Evolutionary conservation across 2,329 filamentous ascomycete species (phyloP).

Genomic region (Cladorrhinum sp.): DNA sequence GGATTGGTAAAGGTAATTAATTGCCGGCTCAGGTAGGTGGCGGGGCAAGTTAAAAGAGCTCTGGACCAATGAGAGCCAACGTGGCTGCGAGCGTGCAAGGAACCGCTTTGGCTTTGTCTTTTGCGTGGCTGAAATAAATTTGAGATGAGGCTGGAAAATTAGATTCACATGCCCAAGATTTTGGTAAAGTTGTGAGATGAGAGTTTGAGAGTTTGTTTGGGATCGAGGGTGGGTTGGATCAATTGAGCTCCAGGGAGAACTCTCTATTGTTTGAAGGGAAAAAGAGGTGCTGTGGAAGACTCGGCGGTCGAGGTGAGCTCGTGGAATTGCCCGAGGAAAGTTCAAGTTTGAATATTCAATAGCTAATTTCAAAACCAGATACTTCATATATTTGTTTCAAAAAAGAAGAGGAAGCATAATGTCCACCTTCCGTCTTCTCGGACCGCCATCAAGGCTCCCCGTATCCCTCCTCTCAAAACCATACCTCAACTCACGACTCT

Average conservation of each 20-base stretch:
- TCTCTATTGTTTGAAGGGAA: not conserved
- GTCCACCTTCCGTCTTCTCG: conserved; percentile 14
- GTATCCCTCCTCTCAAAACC: conserved; percentile 5
- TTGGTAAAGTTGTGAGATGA: not conserved
- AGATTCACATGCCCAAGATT: not conserved
- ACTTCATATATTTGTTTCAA: not conserved
- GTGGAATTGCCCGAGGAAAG: not conserved
- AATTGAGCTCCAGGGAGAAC: not conserved
- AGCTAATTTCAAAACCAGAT: not conserved
- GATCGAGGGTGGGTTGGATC: not conserved
- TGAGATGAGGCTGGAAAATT: conserved; percentile 8
- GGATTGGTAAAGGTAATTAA: conserved; percentile 4
- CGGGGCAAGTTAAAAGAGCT: not conserved
- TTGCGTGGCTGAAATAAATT: conserved; percentile 14
- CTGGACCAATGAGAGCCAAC: not conserved
- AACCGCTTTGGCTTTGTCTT: not conserved
- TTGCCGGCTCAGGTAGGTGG: not conserved
- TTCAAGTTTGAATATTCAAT: not conserved
- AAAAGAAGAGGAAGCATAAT: conserved; percentile 9
- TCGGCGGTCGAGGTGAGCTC: not conserved
- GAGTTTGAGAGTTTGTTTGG: not conserved
- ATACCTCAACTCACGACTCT: conserved; percentile 11
- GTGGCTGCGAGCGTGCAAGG: conserved; percentile 1
- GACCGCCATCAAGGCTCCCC: conserved; percentile 14
- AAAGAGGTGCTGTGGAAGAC: not conserved